Conservation (phyloP, 2,329 filamentous ascomycete species). For the Niveomyces coronatus region DNA sequence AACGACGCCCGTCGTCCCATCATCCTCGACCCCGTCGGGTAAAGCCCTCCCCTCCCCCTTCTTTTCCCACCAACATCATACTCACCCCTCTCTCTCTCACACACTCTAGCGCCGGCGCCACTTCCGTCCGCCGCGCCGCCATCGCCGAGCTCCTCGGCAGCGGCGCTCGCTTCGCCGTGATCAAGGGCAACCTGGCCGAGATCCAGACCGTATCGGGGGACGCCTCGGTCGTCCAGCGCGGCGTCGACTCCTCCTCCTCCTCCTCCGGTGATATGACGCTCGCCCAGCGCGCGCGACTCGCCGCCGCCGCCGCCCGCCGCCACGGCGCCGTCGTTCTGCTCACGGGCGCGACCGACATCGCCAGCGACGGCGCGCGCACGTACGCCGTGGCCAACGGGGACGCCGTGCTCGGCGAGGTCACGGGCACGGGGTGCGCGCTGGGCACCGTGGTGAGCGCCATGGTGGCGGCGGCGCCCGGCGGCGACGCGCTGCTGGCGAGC, state of each 20-base stretch:
- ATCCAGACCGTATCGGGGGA: conserved; percentile 66
- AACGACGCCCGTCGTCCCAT: conserved; percentile 67
- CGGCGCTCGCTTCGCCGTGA: conserved; percentile 75
- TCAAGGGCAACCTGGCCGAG: conserved; percentile 92
- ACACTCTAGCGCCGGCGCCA: conserved; percentile 59
- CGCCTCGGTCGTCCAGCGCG: conserved; percentile 50
- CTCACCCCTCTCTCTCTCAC: not conserved
- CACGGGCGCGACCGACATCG: conserved; percentile 68
- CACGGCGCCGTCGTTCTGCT: conserved; percentile 68
- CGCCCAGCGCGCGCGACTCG: conserved; percentile 46
- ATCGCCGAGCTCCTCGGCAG: conserved; percentile 59
- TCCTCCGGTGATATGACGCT: too few species aligned
- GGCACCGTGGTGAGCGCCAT: conserved; percentile 73
- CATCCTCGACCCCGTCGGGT: conserved; percentile 82
- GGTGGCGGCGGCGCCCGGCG: conserved; percentile 49
- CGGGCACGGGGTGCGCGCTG: conserved; percentile 75
- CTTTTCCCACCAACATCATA: not conserved
- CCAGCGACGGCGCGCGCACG: conserved; percentile 63
- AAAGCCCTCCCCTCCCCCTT: conserved; percentile 5
- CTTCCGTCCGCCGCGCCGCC: conserved; percentile 58
- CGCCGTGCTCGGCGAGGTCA: conserved; percentile 56
- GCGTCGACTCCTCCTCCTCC: conserved; percentile 68
- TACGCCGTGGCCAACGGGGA: conserved; percentile 69
- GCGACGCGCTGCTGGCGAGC: conserved; percentile 61
- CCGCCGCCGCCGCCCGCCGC: conserved; percentile 53